Conservation (phyloP, 305 asterid species). For the Fraxinus ornus region DNA sequence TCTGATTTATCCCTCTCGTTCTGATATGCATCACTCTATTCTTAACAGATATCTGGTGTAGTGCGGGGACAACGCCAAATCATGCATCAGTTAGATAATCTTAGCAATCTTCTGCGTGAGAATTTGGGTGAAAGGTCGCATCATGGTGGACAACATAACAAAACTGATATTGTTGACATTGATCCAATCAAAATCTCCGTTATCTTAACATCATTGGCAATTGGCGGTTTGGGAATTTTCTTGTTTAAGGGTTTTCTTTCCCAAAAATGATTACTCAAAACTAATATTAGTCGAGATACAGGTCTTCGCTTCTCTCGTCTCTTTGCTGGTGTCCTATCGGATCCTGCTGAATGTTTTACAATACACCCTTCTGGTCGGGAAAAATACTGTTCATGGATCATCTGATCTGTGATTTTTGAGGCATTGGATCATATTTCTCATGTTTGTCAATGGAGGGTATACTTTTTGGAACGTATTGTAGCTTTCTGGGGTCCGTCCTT, state of each 20-base stretch:
- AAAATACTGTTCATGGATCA: slow-evolving; percentile 8
- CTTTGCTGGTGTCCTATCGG: slow-evolving; percentile 16
- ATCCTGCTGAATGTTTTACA: slow-evolving; percentile 18
- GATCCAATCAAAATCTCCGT: slow-evolving; percentile 24
- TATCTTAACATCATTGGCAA: slow-evolving; percentile 18
- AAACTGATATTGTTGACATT: slow-evolving; percentile 14
- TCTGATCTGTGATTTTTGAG: slow-evolving; percentile 3
- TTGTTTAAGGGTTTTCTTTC: slow-evolving; percentile 25
- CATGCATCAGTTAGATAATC: slow-evolving; percentile 58
- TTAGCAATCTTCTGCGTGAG: slow-evolving; percentile 33
- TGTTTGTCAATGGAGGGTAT: neutral
- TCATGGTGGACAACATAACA: slow-evolving; percentile 14
- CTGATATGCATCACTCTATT: neutral
- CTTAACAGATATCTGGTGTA: slow-evolving; percentile 57
- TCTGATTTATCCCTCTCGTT: neutral
- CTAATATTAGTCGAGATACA: slow-evolving; percentile 22
- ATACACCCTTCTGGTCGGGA: slow-evolving; percentile 7
- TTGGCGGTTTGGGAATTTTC: slow-evolving; percentile 32
- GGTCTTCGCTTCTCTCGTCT: slow-evolving; percentile 9
- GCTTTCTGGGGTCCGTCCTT: neutral
- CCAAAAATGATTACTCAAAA: slow-evolving; percentile 22
- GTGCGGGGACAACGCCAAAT: slow-evolving; percentile 81
- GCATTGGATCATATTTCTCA: slow-evolving; percentile 4
- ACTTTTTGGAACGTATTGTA: neutral
- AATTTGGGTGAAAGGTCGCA: slow-evolving; percentile 25